A percentile compares a stretch with the other conserved stretches of the same genome.
These are phyloP conservation scores for Bathelium albidoporum DNA, from an alignment of 495 filamentous ascomycete genomes.

Conservation along the genomic window DNA sequence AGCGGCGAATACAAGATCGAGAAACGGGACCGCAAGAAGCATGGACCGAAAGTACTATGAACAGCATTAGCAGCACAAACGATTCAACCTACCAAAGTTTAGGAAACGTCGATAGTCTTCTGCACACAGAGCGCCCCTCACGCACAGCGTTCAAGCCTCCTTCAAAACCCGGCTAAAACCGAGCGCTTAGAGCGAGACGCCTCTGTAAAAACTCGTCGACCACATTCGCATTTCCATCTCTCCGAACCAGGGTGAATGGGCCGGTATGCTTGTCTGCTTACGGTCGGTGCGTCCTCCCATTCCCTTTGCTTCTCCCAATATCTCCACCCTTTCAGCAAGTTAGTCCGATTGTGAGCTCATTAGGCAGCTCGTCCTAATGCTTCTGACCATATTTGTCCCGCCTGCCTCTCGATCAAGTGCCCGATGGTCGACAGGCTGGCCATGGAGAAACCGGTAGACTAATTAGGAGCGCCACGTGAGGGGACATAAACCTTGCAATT, in stretches of 20 bases:
- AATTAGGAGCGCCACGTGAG: background rate
- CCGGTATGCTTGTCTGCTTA: background rate
- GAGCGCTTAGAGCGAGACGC: background rate
- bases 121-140: background rate
- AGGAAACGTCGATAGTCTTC: background rate
- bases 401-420: background rate
- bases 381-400: background rate
- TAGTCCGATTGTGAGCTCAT: no score
- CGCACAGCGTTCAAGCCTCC: background rate
- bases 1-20: background rate
- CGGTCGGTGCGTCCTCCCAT: background rate
- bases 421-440: background rate
- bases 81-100: background rate
- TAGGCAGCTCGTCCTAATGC: background rate
- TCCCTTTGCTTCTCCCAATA: no score
- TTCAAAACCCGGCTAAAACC: background rate
- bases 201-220: background rate
- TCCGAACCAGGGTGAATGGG: background rate
- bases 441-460: background rate
- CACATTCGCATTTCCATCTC: background rate
- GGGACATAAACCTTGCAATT: background rate
- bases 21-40: background rate
- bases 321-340: no score
- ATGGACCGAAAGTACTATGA: background rate
- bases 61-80: background rate